Base-by-base conservation (phyloP, 441 rosid species). In the Theobroma grandiflorum region DNA sequence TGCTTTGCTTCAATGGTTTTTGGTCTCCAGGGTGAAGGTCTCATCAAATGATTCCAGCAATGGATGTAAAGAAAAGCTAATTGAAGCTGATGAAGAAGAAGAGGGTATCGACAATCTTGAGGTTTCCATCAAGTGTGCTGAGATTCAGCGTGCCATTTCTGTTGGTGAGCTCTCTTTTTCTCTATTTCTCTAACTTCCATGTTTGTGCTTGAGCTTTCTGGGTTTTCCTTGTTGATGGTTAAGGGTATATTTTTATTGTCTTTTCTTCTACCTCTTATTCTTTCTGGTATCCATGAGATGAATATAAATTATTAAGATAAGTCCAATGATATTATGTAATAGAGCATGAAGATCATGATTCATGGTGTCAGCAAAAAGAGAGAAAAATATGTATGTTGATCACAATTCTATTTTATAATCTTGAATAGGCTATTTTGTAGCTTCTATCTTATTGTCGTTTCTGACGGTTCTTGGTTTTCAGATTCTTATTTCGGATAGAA, bases 131-230 rank as follows among this genome's bases (percentile, higher is more conserved):
- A 88, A 88, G 88, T 86, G 89, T 81, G 85, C 89, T 18, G 91
- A 88, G 76, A 88, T 88, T 68, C 91, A 88, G 83, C 80, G 74
- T 62, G 91, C 91, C 82, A 88, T 88, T 74, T 85, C 91, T 42
- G 85, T 80, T 8, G 91, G 89, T 88, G 40, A 79, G 81, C 75
- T 66, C n/a, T 78, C 72, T 74, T 72, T 26, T 12, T 12, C 40
- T 38, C 2, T 69, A 49, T 10, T 68, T 22, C 6, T 72, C 65
- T 37, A 15, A 40, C 37, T 72, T 33, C 31, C 8, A 69, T 69
- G 20, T 59, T 69, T 67, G 22, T 52, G 10, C 10, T 69, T 78
- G 31, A 20, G 38, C 12, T 47, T 52, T 61, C 31, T 59, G 12
- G 4, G 62, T 22, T 63, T 47, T 3, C 22, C 1, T 33, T 49